Conservation (phyloP, 208 protist species). For the Trypanosoma scelopori region DNA sequence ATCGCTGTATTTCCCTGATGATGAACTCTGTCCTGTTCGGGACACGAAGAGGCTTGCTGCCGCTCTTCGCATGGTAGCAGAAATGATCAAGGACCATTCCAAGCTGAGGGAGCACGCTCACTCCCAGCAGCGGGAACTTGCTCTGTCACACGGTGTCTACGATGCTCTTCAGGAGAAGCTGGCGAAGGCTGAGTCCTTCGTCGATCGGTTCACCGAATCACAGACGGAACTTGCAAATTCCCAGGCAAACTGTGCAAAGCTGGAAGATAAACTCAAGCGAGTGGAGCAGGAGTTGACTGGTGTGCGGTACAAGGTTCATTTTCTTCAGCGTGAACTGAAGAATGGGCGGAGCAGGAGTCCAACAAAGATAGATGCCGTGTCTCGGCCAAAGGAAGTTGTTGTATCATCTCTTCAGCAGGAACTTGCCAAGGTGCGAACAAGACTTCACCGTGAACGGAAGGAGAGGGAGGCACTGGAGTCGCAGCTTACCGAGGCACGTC, state of each 20-base stretch:
- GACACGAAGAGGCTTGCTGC: constrained; percentile 36
- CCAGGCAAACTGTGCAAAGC: neutral
- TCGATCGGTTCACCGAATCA: neutral
- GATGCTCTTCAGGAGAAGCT: neutral
- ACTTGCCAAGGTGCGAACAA: constrained; percentile 57
- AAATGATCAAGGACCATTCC: constrained; percentile 46
- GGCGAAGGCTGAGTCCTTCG: neutral
- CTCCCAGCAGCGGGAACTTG: constrained; percentile 34
- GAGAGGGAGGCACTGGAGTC: constrained; percentile 37
- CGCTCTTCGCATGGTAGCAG: constrained; percentile 46
- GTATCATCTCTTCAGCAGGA: constrained; percentile 60
- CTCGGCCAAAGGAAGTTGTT: constrained; percentile 35
- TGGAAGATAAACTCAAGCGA: constrained; percentile 1
- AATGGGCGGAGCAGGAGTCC: constrained; percentile 20
- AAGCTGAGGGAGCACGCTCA: constrained; percentile 45
- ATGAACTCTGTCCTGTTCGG: constrained; percentile 46
- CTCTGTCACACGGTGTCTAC: constrained; percentile 24
- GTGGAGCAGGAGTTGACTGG: constrained; percentile 12
- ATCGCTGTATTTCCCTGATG: constrained; percentile 3
- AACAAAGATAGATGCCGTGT: constrained; percentile 9
- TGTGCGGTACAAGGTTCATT: constrained; percentile 20
- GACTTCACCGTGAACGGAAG: constrained; percentile 38
- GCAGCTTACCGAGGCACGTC: constrained; percentile 44
- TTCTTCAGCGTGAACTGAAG: constrained; percentile 30
- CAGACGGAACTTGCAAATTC: neutral